phyloP scores from a whole-genome alignment of 2,329 filamentous ascomycete species.

The Dactylellina drechsleri region DNA sequence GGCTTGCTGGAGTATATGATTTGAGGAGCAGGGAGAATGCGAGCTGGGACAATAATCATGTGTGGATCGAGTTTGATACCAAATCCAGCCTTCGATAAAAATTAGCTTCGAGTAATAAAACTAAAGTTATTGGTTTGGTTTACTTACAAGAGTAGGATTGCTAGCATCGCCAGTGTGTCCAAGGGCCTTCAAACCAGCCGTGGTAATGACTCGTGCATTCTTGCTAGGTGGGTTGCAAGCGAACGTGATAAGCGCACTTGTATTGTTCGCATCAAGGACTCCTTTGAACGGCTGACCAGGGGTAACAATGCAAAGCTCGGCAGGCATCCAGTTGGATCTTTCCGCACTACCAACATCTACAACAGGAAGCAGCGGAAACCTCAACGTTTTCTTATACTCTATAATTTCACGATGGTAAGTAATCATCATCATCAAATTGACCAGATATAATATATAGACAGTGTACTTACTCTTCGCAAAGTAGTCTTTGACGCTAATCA shows the following conservation, averaged over 20 bases:
- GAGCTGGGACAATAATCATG: constrained; percentile 77
- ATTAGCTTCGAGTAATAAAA: neutral
- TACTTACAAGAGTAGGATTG: constrained; percentile 59
- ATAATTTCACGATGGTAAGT: constrained; percentile 17
- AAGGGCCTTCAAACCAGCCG: constrained; percentile 69
- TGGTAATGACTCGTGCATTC: constrained; percentile 75
- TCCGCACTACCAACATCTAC: constrained; percentile 68
- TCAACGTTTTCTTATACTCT: constrained; percentile 63
- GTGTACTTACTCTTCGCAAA: constrained; percentile 63
- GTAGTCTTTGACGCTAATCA: constrained; percentile 67
- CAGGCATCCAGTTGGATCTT: constrained; percentile 73
- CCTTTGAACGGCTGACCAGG: constrained; percentile 72
- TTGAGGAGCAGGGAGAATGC: constrained; percentile 72
- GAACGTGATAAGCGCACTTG: constrained; percentile 75
- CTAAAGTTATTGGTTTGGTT: neutral
- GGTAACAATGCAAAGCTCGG: constrained; percentile 72
- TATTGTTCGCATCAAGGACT: constrained; percentile 71
- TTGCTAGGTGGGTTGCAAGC: constrained; percentile 73
- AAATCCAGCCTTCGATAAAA: constrained; percentile 65
- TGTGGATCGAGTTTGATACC: constrained; percentile 71
- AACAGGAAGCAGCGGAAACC: constrained; percentile 67
- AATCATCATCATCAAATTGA: neutral
- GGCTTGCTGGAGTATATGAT: constrained; percentile 68
- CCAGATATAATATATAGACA: neutral
- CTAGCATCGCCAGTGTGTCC: constrained; percentile 65